Evolutionary conservation across 2,329 filamentous ascomycete genomes (phyloP).

Genomic region (Diaporthe sp.): DNA sequence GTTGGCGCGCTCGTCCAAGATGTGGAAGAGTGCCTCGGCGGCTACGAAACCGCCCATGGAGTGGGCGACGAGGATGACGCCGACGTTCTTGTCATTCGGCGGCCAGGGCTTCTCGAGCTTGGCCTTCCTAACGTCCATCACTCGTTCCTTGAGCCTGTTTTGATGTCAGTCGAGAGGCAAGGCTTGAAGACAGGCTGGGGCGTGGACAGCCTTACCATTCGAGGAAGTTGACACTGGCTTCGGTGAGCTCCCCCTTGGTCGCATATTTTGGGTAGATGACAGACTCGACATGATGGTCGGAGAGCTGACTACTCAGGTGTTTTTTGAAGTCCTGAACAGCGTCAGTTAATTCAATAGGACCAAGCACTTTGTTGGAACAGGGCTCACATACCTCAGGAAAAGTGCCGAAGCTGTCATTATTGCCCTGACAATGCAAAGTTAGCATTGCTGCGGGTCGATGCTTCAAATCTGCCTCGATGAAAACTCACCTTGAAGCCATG

Average conservation of each 20-base stretch:
- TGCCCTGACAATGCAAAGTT: conserved; percentile 57
- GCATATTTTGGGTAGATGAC: conserved; percentile 79
- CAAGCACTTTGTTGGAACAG: neutral
- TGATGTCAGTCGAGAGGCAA: conserved; percentile 10
- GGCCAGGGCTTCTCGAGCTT: conserved; percentile 78
- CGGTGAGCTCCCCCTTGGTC: conserved; percentile 73
- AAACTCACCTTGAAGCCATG: conserved; percentile 75
- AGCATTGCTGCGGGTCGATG: neutral
- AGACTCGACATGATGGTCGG: conserved; percentile 68
- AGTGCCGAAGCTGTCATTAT: conserved; percentile 74
- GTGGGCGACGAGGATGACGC: conserved; percentile 83
- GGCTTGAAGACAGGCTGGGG: too few relatives aligned
- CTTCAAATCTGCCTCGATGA: neutral
- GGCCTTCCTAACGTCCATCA: conserved; percentile 81
- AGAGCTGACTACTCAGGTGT: conserved; percentile 66
- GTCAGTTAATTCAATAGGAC: neutral
- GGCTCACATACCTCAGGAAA: conserved; percentile 64
- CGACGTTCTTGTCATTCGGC: conserved; percentile 82
- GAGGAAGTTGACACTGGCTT: conserved; percentile 57
- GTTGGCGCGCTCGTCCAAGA: conserved; percentile 70
- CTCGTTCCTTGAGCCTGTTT: conserved; percentile 78
- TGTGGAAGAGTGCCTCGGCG: conserved; percentile 80
- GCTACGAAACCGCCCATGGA: conserved; percentile 90
- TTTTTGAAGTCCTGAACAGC: conserved; percentile 63
- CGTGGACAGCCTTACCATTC: conserved; percentile 51